Conservation (phyloP, 2,329 filamentous ascomycete species). For the Verticillium isaacii region DNA sequence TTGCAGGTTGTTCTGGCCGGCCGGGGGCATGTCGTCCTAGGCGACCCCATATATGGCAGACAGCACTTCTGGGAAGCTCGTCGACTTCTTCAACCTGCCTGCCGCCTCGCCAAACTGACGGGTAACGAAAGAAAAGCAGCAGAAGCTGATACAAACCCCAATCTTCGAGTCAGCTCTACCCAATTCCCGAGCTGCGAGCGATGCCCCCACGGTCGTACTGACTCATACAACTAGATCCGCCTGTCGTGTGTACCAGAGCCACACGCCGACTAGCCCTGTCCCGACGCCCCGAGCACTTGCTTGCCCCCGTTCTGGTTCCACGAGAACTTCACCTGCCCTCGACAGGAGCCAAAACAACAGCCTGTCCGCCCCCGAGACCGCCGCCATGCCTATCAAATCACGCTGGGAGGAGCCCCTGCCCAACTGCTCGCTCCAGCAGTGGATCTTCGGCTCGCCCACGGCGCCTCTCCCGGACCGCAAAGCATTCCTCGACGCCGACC, state of each 20-base stretch:
- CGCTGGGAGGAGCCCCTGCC: conserved; percentile 40
- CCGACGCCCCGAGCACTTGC: not conserved
- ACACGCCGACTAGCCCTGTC: not conserved
- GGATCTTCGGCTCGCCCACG: conserved; percentile 47
- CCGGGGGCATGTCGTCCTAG: too few species aligned
- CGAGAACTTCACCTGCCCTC: not conserved
- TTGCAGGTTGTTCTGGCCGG: too few species aligned
- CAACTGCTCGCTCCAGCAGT: conserved; percentile 47
- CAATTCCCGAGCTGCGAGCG: too few species aligned
- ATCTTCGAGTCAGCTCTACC: not conserved
- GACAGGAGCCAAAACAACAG: not conserved
- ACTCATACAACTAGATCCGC: not conserved
- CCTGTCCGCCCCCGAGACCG: too few species aligned
- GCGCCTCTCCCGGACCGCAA: conserved; percentile 36
- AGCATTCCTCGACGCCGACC: conserved; percentile 59
- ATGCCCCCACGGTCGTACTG: not conserved
- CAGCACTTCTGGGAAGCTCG: not conserved
- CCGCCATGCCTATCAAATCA: conserved; percentile 40
- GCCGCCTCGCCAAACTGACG: not conserved
- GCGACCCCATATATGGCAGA: not conserved
- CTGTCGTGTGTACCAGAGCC: too few species aligned
- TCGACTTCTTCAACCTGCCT: not conserved
- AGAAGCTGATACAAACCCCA: not conserved
- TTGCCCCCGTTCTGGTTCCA: too few species aligned
- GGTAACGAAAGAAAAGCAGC: not conserved